Conservation (phyloP, 768 basidiomycete genomes). For the Termitomyces sp. region DNA sequence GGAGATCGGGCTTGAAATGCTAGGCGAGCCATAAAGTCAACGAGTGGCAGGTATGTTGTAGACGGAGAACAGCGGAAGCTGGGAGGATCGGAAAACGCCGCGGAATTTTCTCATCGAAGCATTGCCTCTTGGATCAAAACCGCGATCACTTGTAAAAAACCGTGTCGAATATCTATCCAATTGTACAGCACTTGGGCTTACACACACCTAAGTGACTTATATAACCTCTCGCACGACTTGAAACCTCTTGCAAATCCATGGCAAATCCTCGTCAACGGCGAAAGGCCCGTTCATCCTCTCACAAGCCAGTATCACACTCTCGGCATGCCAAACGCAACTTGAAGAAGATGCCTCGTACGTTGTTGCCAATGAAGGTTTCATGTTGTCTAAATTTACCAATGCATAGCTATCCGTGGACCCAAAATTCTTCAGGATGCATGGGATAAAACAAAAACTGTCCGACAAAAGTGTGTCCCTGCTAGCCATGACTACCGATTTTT, state of each 20-base stretch:
- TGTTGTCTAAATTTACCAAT: not conserved
- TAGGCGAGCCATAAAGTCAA: conserved; percentile 35
- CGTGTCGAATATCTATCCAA: not conserved
- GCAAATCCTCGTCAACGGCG: conserved; percentile 91
- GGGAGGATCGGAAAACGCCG: conserved; percentile 24
- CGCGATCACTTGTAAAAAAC: conserved; percentile 3
- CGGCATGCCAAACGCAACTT: conserved; percentile 67
- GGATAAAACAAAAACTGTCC: conserved; percentile 83
- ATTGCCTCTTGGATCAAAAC: conserved; percentile 1
- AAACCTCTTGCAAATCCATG: conserved; percentile 41
- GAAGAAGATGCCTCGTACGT: conserved; percentile 69
- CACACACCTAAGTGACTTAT: not conserved
- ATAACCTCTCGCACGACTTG: not conserved
- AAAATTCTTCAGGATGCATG: conserved; percentile 78
- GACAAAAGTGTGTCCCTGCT: conserved; percentile 71
- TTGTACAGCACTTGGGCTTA: not conserved
- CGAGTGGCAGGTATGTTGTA: conserved; percentile 7
- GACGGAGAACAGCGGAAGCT: conserved; percentile 25
- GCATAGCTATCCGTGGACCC: conserved; percentile 71
- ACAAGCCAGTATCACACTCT: conserved; percentile 70
- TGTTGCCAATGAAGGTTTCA: not conserved
- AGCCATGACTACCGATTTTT: not conserved
- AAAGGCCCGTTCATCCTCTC: conserved; percentile 75
- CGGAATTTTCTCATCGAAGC: conserved; percentile 9
- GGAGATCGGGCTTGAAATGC: conserved; percentile 34